Percentiles rank a stretch among this genome's conserved stretches.
Conservation (phyloP, 2,329 filamentous ascomycete genomes). For the Penicillium griseofulvum region DNA sequence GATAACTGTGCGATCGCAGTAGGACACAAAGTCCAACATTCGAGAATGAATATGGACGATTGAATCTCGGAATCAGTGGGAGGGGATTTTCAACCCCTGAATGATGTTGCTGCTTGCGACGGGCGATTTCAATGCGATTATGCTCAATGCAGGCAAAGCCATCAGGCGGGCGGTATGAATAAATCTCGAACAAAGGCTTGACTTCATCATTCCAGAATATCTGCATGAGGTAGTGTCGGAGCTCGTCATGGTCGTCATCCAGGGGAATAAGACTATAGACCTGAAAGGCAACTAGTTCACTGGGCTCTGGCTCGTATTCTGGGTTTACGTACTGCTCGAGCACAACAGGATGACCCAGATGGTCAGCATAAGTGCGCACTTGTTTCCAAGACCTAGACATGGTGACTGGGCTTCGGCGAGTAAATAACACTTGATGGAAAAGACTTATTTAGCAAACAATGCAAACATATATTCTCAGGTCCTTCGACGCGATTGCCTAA, state of each 20-base stretch:
- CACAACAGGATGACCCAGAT: slow-evolving; percentile 16
- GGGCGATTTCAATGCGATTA: slow-evolving; percentile 14
- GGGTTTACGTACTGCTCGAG: slow-evolving; percentile 13
- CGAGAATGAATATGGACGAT: too few relatives aligned
- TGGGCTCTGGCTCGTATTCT: slow-evolving; percentile 2
- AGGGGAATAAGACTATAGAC: slow-evolving; percentile 13
- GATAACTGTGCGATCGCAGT: slow-evolving; percentile 17
- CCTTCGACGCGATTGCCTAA: too few relatives aligned
- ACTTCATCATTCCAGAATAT: too few relatives aligned
- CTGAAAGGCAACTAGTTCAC: slow-evolving; percentile 8
- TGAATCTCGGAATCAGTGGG: slow-evolving; percentile 11
- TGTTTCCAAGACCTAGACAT: too few relatives aligned
- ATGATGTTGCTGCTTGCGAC: slow-evolving; percentile 17
- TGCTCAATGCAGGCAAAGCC: slow-evolving; percentile 19
- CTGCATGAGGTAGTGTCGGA: slow-evolving; percentile 15
- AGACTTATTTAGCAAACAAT: too few relatives aligned
- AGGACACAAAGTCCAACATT: slow-evolving; percentile 14
- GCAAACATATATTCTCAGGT: too few relatives aligned
- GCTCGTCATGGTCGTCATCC: slow-evolving; percentile 5
- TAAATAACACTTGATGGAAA: too few relatives aligned
- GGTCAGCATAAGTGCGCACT: slow-evolving; percentile 13
- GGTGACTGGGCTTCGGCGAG: too few relatives aligned
- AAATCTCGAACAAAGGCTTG: slow-evolving; percentile 17
- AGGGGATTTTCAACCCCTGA: slow-evolving; percentile 3
- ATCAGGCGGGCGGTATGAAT: slow-evolving; percentile 17